Percentiles rank a stretch among this genome's conserved stretches.
Conservation (phyloP, 176 grass and related monocot genomes). For the Oryza officinalis region DNA sequence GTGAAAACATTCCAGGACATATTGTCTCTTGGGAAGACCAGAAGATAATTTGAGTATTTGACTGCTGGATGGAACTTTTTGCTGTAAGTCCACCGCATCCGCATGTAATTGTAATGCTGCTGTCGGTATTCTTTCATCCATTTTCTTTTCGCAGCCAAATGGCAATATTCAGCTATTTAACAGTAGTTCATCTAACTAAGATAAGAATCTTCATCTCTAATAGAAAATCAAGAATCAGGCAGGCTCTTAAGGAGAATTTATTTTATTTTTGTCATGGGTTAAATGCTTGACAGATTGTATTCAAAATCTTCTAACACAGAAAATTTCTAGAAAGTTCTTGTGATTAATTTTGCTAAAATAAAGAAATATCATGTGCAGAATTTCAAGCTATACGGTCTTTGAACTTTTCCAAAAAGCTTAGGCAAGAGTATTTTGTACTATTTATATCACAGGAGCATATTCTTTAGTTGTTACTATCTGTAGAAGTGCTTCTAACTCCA, state of each 20-base stretch:
- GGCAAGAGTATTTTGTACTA: background rate
- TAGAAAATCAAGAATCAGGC: background rate
- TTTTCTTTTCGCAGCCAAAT: slow-evolving; percentile 9
- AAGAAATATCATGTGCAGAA: background rate
- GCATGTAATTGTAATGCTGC: slow-evolving; percentile 49
- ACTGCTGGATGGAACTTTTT: slow-evolving; percentile 28
- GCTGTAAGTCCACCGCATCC: slow-evolving; percentile 45
- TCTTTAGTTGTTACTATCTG: slow-evolving; percentile 5
- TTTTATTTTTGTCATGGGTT: background rate
- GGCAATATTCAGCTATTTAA: slow-evolving; percentile 32
- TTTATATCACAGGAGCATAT: background rate
- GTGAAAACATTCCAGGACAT: slow-evolving; percentile 60
- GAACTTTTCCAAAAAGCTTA: background rate
- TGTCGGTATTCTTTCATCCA: slow-evolving; percentile 40
- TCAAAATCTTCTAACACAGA: background rate
- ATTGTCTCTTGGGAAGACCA: slow-evolving; percentile 46
- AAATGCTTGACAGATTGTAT: background rate
- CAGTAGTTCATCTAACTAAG: slow-evolving; percentile 15
- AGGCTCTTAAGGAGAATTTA: slow-evolving; percentile 9
- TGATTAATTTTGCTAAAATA: slow-evolving; percentile 1
- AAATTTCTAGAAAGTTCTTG: background rate
- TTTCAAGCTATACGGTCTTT: slow-evolving; percentile 5
- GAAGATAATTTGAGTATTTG: slow-evolving; percentile 38
- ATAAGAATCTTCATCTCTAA: slow-evolving; percentile 10
- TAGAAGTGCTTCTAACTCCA: background rate